phyloP scores from a whole-genome alignment of 2,329 filamentous ascomycete genomes.

The Ophiostoma sp. region DNA sequence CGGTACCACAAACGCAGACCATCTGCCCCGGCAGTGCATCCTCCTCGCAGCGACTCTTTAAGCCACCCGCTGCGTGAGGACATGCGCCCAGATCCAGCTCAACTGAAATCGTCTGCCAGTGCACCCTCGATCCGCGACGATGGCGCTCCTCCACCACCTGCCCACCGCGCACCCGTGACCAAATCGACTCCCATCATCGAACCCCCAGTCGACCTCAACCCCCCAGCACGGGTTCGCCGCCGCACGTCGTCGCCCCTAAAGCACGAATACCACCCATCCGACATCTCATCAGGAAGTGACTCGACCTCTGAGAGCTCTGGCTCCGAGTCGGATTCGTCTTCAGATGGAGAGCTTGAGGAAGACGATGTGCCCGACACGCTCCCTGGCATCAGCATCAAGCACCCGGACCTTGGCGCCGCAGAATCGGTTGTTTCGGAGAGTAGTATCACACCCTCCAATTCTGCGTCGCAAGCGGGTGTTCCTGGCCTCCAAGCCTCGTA shows the following conservation, averaged over 20 bases:
- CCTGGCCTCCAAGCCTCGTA: conserved; percentile 57
- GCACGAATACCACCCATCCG: conserved; percentile 92
- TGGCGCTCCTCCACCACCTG: conserved; percentile 56
- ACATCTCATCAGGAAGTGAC: conserved; percentile 60
- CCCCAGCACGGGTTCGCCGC: conserved; percentile 56
- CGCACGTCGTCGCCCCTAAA: conserved; percentile 91
- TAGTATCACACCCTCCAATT: conserved; percentile 76
- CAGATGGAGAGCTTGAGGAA: conserved; percentile 59
- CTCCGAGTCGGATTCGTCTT: conserved; percentile 51
- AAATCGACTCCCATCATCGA: conserved; percentile 44
- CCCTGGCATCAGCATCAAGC: conserved; percentile 58
- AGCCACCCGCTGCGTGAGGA: conserved; percentile 40
- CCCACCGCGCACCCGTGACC: conserved; percentile 49
- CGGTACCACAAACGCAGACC: conserved; percentile 36
- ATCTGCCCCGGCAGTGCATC: background rate
- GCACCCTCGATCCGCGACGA: conserved; percentile 50
- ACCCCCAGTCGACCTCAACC: conserved; percentile 50
- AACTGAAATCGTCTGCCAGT: conserved; percentile 38
- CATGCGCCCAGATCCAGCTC: conserved; percentile 42
- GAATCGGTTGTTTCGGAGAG: conserved; percentile 51
- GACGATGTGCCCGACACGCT: conserved; percentile 60
- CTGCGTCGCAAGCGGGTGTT: conserved; percentile 69
- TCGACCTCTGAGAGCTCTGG: conserved; percentile 60
- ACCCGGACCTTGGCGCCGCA: conserved; percentile 37
- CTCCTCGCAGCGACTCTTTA: conserved; percentile 30